Conservation (phyloP, 495 filamentous ascomycete species). For the Penicillium egyptiacum region DNA sequence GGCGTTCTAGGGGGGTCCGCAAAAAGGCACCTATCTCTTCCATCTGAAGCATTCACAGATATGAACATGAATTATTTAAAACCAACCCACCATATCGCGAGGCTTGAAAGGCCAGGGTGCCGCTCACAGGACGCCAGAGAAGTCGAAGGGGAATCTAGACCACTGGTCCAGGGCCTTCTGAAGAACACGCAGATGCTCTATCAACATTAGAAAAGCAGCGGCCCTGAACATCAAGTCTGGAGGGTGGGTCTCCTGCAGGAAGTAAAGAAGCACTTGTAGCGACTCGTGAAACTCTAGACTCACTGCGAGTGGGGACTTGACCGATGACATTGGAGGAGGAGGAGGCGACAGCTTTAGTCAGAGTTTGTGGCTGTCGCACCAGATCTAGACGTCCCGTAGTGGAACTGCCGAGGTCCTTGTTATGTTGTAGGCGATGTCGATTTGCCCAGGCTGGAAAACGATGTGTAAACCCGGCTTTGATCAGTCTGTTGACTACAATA, state of each 20-base stretch:
- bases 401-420: constrained; percentile 20
- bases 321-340: constrained; percentile 19
- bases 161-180: constrained; percentile 24
- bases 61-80: constrained; percentile 32
- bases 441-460: constrained; percentile 9
- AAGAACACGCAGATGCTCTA: constrained; percentile 33
- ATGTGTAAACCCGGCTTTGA: neutral
- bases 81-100: constrained; percentile 25
- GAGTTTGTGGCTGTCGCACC: constrained; percentile 31
- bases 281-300: constrained; percentile 4
- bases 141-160: constrained; percentile 23
- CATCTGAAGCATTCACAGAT: constrained; percentile 27
- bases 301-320: constrained; percentile 2
- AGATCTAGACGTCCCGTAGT: constrained; percentile 28
- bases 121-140: constrained; percentile 26
- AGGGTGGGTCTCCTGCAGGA: neutral
- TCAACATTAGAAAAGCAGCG: constrained; percentile 24
- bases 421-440: constrained; percentile 27
- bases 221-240: neutral
- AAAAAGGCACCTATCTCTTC: constrained; percentile 30
- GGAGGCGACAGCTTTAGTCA: constrained; percentile 27
- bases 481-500: neutral
- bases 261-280: neutral
- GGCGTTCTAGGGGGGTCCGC: constrained; percentile 24
- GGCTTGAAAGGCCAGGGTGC: constrained; percentile 25